A percentile compares a stretch with the other conserved stretches of the same genome.
Evolutionary conservation across 2,329 filamentous ascomycete genomes (phyloP).

Genomic region (Ophiostoma sp.): DNA sequence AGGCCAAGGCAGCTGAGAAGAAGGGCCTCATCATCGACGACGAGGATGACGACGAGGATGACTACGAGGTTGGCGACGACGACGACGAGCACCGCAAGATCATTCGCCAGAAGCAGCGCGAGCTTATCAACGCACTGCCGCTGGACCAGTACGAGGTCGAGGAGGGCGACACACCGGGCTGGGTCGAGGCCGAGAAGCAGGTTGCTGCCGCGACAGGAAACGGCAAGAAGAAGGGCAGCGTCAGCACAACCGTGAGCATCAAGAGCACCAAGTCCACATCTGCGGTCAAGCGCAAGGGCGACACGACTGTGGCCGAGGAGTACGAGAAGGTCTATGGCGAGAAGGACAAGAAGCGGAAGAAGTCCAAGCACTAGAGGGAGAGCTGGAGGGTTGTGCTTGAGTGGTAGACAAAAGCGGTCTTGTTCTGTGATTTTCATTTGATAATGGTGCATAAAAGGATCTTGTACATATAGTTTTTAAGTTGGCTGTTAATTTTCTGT

Average conservation of each 20-base stretch:
- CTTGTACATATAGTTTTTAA: slow-evolving; percentile 19
- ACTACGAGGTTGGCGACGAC: slow-evolving; percentile 71
- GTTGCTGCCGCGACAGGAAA: slow-evolving; percentile 52
- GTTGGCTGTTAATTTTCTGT: slow-evolving; percentile 12
- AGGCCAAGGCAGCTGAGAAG: slow-evolving; percentile 6
- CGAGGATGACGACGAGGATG: slow-evolving; percentile 55
- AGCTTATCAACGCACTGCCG: slow-evolving; percentile 84
- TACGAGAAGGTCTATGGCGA: slow-evolving; percentile 55
- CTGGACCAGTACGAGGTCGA: slow-evolving; percentile 76
- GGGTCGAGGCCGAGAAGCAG: slow-evolving; percentile 70
- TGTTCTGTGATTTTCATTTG: slow-evolving; percentile 3
- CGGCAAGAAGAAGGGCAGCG: slow-evolving; percentile 39
- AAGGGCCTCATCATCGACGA: background rate
- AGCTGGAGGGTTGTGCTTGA: background rate
- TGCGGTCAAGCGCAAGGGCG: slow-evolving; percentile 61
- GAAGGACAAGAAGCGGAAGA: slow-evolving; percentile 44
- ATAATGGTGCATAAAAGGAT: slow-evolving; percentile 9
- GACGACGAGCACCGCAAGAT: slow-evolving; percentile 68
- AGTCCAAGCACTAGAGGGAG: slow-evolving; percentile 31
- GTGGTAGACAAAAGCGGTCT: slow-evolving; percentile 1
- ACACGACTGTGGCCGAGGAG: slow-evolving; percentile 52
- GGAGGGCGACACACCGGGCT: slow-evolving; percentile 51
- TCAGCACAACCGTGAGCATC: slow-evolving; percentile 65
- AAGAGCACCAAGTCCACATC: slow-evolving; percentile 59
- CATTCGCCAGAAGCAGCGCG: slow-evolving; percentile 65